Percentiles rank a stretch among this genome's conserved stretches.
These are phyloP conservation scores for Tuber magnatum DNA, from an alignment of 495 filamentous ascomycete genomes.

Conservation along the genomic window DNA sequence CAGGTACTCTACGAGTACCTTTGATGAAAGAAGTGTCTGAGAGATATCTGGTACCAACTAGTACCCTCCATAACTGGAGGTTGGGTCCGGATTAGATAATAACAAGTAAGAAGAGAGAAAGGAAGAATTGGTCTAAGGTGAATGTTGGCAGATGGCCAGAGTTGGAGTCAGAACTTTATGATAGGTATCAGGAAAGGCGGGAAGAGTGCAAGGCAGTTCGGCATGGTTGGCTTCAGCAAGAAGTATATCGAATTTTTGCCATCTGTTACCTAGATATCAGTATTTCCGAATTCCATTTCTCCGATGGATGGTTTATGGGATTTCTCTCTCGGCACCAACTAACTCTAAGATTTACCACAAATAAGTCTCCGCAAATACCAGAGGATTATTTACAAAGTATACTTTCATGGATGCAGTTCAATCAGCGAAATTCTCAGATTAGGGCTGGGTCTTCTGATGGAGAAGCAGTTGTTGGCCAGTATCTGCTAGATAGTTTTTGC, in stretches of 20 bases:
- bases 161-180: neutral
- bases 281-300: neutral
- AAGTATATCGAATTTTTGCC: neutral
- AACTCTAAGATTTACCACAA: constrained; percentile 8
- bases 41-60: neutral
- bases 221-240: neutral
- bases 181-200: neutral
- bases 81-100: neutral
- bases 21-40: neutral
- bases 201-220: neutral
- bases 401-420: neutral
- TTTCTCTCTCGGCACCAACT: constrained; percentile 4
- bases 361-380: neutral
- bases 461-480: neutral
- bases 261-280: neutral
- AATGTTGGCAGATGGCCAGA: neutral
- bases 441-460: accelerated
- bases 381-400: constrained; percentile 5
- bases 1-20: neutral
- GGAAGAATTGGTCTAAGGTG: neutral
- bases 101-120: neutral
- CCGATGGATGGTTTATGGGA: neutral
- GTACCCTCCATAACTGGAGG: neutral
- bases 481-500: constrained; percentile 7
- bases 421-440: constrained; percentile 1